Evolutionary conservation across 257 asterid species (phyloP).

Genomic region (Jacaranda mimosifolia): DNA sequence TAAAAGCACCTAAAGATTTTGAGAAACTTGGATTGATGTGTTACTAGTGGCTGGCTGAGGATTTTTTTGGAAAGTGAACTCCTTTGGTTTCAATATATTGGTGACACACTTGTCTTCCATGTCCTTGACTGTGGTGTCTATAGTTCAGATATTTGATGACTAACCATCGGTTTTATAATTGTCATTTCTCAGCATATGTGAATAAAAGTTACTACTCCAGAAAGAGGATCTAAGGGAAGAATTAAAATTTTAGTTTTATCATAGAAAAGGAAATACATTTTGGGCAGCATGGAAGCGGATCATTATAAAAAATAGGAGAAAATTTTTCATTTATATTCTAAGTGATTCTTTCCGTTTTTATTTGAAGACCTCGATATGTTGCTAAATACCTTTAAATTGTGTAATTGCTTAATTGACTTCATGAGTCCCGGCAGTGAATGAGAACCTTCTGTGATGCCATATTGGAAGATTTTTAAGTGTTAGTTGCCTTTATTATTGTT

Average conservation of each 20-base stretch:
- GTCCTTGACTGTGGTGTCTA: not conserved
- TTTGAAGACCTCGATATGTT: not conserved
- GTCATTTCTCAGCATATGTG: slow-evolving; percentile 12
- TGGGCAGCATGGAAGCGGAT: slow-evolving; percentile 3
- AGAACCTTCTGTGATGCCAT: slow-evolving; percentile 18
- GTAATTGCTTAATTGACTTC: slow-evolving; percentile 7
- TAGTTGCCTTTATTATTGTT: slow-evolving; percentile 22
- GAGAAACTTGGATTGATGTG: slow-evolving; percentile 16
- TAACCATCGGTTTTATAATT: not conserved
- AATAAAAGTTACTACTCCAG: not conserved
- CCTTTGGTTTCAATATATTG: not conserved
- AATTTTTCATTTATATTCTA: not conserved
- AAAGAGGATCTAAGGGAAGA: not conserved
- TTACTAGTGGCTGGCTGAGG: slow-evolving; percentile 11
- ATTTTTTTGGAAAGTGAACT: not conserved
- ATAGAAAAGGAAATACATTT: not conserved
- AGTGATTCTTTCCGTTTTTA: not conserved
- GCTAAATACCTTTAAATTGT: slow-evolving; percentile 14
- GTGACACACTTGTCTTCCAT: not conserved
- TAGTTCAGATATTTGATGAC: not conserved
- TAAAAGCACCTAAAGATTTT: not conserved
- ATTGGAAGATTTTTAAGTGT: not conserved
- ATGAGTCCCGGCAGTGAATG: not conserved
- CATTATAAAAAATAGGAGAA: not conserved
- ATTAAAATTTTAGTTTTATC: not conserved